Conservation (phyloP, 2,329 filamentous ascomycete species). For the Xylariomycetidae sp. region DNA sequence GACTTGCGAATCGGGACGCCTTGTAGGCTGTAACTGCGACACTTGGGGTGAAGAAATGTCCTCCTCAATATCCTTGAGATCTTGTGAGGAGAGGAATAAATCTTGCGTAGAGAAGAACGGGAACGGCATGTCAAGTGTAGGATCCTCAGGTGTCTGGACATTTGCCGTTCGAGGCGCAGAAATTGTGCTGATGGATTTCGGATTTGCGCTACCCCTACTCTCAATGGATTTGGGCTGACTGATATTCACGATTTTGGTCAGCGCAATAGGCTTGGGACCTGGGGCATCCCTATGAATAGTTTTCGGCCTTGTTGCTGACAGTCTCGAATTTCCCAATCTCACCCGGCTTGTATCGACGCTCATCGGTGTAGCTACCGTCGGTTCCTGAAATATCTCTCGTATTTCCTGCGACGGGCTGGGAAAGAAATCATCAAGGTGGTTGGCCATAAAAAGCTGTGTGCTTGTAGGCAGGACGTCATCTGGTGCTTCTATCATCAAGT, state of each 20-base stretch:
- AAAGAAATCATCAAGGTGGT: slow-evolving; percentile 49
- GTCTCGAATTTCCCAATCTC: too few species aligned
- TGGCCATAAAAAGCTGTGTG: slow-evolving; percentile 49
- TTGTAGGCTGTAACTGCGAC: not conserved
- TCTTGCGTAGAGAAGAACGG: slow-evolving; percentile 42
- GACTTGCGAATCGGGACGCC: not conserved
- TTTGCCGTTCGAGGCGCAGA: too few species aligned
- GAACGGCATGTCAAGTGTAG: slow-evolving; percentile 27
- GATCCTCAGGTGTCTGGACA: too few species aligned
- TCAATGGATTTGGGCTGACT: too few species aligned
- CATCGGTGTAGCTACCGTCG: not conserved
- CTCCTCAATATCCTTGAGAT: slow-evolving; percentile 37
- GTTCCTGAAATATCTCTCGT: slow-evolving; percentile 44
- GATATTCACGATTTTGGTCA: too few species aligned
- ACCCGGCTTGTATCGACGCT: too few species aligned
- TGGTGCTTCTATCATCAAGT: too few species aligned
- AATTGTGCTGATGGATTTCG: too few species aligned
- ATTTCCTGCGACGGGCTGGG: slow-evolving; percentile 53
- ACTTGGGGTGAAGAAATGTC: slow-evolving; percentile 9
- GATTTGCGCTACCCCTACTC: too few species aligned
- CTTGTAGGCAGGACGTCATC: slow-evolving; percentile 30
- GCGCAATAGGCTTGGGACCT: too few species aligned
- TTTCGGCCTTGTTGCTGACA: too few species aligned
- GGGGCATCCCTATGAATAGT: too few species aligned
- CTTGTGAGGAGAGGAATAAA: slow-evolving; percentile 41